A percentile compares a stretch with the other conserved stretches of the same genome.
These are phyloP conservation scores for Gautieria morchelliformis DNA, from an alignment of 768 basidiomycete species.

Conservation along the genomic window DNA sequence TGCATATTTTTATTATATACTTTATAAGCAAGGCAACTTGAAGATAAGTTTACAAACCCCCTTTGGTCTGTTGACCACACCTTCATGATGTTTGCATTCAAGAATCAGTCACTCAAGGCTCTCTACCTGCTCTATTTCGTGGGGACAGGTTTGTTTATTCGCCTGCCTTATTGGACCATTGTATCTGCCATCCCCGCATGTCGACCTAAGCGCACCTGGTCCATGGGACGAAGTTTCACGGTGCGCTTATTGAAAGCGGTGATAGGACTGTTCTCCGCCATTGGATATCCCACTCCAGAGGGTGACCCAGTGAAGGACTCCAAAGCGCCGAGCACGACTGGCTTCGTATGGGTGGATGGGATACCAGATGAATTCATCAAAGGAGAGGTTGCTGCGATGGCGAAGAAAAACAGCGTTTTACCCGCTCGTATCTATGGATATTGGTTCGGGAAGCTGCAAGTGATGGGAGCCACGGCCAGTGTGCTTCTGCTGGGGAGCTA, in stretches of 20 bases:
- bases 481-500: conserved; percentile 21
- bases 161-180: conserved; percentile 40
- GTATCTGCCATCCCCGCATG: conserved; percentile 20
- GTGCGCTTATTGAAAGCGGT: background rate
- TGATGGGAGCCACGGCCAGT: conserved; percentile 12
- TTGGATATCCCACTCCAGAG: background rate
- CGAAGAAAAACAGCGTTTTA: conserved; percentile 15
- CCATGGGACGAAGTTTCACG: background rate
- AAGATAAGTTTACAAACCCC: background rate
- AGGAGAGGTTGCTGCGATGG: conserved; percentile 19
- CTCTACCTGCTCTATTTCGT: conserved; percentile 38
- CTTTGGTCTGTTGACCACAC: background rate
- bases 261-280: background rate
- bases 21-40: too few species aligned
- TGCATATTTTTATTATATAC: too few species aligned
- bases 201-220: conserved; percentile 4
- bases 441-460: conserved; percentile 16
- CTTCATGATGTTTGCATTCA: conserved; percentile 9
- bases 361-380: conserved; percentile 13
- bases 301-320: background rate
- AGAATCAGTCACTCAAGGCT: conserved; percentile 37
- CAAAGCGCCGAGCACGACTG: conserved; percentile 4
- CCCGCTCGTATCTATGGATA: conserved; percentile 15
- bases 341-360: conserved; percentile 18
- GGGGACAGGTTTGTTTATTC: conserved; percentile 30